phyloP scores from a whole-genome alignment of 805 yeast species.

The Priceomyces carsonii region DNA sequence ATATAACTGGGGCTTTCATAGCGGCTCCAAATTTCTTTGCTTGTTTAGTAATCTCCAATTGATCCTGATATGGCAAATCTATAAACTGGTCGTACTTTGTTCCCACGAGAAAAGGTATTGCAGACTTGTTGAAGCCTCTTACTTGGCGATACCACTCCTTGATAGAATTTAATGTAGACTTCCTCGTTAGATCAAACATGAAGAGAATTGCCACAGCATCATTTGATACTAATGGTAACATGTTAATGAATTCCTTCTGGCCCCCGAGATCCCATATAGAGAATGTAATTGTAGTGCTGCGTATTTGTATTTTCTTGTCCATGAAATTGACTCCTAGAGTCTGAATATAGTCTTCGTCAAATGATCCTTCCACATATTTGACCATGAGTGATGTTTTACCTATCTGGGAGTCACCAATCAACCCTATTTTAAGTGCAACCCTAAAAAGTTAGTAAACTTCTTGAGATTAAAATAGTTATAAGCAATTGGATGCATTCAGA shows the following conservation, averaged over 20 bases:
- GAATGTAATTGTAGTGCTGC: conserved; percentile 85
- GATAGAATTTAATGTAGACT: conserved; percentile 80
- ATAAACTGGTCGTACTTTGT: conserved; percentile 90
- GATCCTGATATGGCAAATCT: conserved; percentile 76
- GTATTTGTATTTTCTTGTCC: conserved; percentile 83
- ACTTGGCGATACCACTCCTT: conserved; percentile 96
- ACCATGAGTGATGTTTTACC: conserved; percentile 97
- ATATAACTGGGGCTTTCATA: conserved; percentile 82
- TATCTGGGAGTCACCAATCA: conserved; percentile 93
- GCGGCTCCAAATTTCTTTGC: conserved; percentile 85
- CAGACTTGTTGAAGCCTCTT: conserved; percentile 83
- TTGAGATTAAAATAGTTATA: not conserved
- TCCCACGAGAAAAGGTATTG: conserved; percentile 89
- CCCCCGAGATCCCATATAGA: conserved; percentile 97
- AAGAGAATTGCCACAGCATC: conserved; percentile 91
- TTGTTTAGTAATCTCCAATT: conserved; percentile 77
- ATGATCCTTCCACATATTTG: conserved; percentile 92
- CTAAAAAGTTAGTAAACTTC: conserved; percentile 17
- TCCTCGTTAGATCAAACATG: conserved; percentile 85
- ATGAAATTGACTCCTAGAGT: conserved; percentile 94
- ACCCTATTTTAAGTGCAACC: conserved; percentile 81
- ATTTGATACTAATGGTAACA: conserved; percentile 89
- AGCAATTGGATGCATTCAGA: not conserved
- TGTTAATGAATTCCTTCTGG: conserved; percentile 89
- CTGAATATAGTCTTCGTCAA: conserved; percentile 89